Conservation (phyloP, 164 flowering plant genomes). For the Berberis vulgaris region DNA sequence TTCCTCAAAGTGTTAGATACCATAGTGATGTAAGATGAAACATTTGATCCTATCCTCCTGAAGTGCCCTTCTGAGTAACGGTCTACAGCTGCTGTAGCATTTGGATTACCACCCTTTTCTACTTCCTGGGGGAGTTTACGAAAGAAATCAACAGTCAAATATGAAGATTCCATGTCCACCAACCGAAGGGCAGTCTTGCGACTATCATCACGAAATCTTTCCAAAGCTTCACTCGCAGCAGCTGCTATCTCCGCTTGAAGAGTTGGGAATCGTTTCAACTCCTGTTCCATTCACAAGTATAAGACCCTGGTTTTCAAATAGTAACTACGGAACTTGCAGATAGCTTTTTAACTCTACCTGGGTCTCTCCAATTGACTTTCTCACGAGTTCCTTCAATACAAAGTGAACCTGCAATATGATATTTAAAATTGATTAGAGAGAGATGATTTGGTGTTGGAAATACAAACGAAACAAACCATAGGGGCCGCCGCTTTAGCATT, state of each 20-base stretch:
- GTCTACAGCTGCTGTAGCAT: conserved; percentile 25
- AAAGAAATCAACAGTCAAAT: conserved; percentile 59
- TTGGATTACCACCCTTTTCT: conserved; percentile 41
- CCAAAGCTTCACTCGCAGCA: conserved; percentile 45
- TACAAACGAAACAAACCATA: too few species aligned
- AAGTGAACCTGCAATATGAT: conserved; percentile 30
- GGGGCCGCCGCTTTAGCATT: too few species aligned
- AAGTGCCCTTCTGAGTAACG: conserved; percentile 52
- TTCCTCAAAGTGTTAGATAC: conserved; percentile 45
- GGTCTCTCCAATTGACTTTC: conserved; percentile 45
- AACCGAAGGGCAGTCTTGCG: conserved; percentile 43
- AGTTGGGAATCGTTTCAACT: conserved; percentile 50
- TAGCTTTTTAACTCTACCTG: conserved; percentile 23
- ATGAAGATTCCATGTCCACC: conserved; percentile 71
- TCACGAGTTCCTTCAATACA: conserved; percentile 39
- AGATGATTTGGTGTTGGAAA: too few species aligned
- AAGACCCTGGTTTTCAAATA: not conserved
- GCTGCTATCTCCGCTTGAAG: conserved; percentile 46
- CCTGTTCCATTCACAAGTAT: conserved; percentile 25
- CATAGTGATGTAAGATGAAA: conserved; percentile 43
- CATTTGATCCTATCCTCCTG: conserved; percentile 55
- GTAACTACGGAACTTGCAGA: not conserved
- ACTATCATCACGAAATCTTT: conserved; percentile 52
- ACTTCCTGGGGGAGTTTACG: conserved; percentile 53
- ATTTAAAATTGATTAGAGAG: too few species aligned